Conservation (phyloP, 768 basidiomycete species). For the Podaxis sp. region DNA sequence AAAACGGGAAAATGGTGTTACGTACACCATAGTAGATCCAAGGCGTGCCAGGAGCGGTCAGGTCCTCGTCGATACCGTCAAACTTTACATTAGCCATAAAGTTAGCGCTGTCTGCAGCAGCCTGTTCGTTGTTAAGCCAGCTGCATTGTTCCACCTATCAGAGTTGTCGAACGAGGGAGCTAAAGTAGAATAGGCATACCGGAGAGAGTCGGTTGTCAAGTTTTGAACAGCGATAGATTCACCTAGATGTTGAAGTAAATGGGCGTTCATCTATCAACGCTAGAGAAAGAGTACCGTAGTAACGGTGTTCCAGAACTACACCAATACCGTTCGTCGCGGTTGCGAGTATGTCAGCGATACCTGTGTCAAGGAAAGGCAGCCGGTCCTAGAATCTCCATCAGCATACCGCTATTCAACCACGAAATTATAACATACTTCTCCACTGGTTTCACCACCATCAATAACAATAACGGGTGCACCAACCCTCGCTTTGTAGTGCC, state of each 20-base stretch:
- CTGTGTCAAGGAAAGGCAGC: slow-evolving; percentile 65
- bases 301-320: slow-evolving; percentile 90
- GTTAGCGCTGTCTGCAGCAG: slow-evolving; percentile 87
- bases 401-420: neutral
- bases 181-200: slow-evolving; percentile 4
- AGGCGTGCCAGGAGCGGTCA: slow-evolving; percentile 70
- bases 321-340: slow-evolving; percentile 85
- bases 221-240: slow-evolving; percentile 18
- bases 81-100: slow-evolving; percentile 86
- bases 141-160: slow-evolving; percentile 31
- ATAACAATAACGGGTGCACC: slow-evolving; percentile 86
- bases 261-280: neutral
- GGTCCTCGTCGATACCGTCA: slow-evolving; percentile 62
- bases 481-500: slow-evolving; percentile 69
- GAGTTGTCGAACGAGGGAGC: neutral
- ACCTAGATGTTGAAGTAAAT: slow-evolving; percentile 2
- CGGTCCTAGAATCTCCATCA: slow-evolving; percentile 32
- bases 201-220: slow-evolving; percentile 19
- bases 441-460: slow-evolving; percentile 93
- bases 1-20: slow-evolving; percentile 5
- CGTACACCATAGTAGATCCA: slow-evolving; percentile 94
- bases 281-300: slow-evolving; percentile 58
- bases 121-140: slow-evolving; percentile 88
- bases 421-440: slow-evolving; percentile 46
- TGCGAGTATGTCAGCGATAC: slow-evolving; percentile 84